phyloP scores from a whole-genome alignment of 2,329 filamentous ascomycete genomes.

The Phaeosphaeriaceae sp. region DNA sequence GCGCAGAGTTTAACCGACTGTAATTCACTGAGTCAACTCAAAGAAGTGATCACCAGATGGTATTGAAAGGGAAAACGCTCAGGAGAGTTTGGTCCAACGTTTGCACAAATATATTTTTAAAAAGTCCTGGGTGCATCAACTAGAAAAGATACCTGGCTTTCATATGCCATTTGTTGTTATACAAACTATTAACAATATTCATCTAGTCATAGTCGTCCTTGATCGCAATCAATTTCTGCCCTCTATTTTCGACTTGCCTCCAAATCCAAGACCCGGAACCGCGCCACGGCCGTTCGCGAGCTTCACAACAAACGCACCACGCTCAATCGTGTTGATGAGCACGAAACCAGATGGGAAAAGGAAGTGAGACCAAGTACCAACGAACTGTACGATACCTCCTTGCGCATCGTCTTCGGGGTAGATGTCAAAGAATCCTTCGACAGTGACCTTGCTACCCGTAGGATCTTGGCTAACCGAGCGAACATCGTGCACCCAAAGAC shows the following conservation, averaged over 20 bases:
- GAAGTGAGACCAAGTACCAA: constrained; percentile 53
- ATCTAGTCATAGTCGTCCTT: not conserved
- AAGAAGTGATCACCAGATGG: too few species aligned
- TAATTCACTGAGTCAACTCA: too few species aligned
- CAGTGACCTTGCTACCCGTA: constrained; percentile 46
- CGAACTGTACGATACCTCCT: constrained; percentile 47
- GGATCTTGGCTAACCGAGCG: constrained; percentile 47
- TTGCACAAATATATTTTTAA: too few species aligned
- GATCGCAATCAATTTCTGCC: too few species aligned
- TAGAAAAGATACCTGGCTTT: not conserved
- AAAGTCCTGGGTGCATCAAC: too few species aligned
- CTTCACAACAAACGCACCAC: constrained; percentile 48
- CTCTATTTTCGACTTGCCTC: constrained; percentile 21
- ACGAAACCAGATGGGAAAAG: constrained; percentile 45
- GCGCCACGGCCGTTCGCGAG: constrained; percentile 29
- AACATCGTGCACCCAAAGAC: constrained; percentile 50
- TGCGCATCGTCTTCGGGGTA: constrained; percentile 51
- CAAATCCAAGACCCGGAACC: constrained; percentile 24
- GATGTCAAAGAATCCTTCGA: constrained; percentile 52
- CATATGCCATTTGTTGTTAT: not conserved
- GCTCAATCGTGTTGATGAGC: constrained; percentile 48
- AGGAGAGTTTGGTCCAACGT: too few species aligned
- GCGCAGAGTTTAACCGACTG: too few species aligned
- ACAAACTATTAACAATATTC: not conserved
- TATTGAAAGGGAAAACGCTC: too few species aligned